These are phyloP conservation scores for Panaeolus cyanescens DNA, from an alignment of 768 basidiomycete species.

Conservation along the genomic window DNA sequence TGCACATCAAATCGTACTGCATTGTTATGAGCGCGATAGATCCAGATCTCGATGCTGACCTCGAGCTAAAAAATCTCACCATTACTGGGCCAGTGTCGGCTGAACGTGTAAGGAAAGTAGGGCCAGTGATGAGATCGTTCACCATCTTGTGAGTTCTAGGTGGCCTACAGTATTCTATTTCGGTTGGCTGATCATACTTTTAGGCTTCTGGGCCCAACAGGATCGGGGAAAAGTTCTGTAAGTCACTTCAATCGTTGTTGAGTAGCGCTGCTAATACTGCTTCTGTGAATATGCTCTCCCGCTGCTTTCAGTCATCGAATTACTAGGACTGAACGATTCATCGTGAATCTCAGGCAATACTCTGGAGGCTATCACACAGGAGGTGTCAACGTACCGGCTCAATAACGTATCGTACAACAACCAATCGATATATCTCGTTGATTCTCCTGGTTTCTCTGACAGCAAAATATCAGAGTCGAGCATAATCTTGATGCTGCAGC, in stretches of 20 bases:
- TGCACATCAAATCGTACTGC: no score
- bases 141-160: not conserved
- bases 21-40: no score
- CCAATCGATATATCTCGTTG: not conserved
- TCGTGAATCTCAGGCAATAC: not conserved
- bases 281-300: no score
- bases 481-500: not conserved
- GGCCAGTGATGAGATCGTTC: no score
- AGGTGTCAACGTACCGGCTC: not conserved
- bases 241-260: not conserved
- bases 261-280: not conserved
- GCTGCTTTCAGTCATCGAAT: not conserved
- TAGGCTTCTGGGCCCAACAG: not conserved
- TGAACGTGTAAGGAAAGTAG: no score
- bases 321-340: not conserved
- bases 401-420: not conserved
- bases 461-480: not conserved
- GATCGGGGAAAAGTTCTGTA: not conserved
- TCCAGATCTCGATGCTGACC: no score
- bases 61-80: no score
- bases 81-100: no score
- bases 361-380: not conserved
- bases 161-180: not conserved
- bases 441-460: not conserved
- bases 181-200: not conserved